phyloP scores from a whole-genome alignment of 177 flowering plant genomes.

The Vitis hybrid region DNA sequence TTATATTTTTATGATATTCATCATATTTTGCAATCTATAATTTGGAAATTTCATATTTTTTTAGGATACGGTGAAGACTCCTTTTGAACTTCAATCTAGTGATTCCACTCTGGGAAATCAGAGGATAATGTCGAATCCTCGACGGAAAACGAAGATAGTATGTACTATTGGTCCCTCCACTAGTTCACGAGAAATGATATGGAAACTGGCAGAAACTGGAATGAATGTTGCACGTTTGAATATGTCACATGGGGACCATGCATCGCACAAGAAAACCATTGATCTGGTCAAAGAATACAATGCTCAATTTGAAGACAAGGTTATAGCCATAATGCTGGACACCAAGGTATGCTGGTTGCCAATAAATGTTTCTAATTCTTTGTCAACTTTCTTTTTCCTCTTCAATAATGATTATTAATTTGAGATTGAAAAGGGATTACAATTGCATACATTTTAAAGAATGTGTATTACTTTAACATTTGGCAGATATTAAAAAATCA shows the following conservation, averaged over 20 bases:
- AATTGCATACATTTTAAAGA: too few species aligned
- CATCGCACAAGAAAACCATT: constrained; percentile 86
- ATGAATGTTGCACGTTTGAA: constrained; percentile 97
- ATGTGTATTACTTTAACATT: too few species aligned
- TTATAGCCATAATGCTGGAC: constrained; percentile 89
- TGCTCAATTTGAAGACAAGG: constrained; percentile 83
- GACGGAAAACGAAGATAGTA: constrained; percentile 85
- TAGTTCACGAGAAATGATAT: constrained; percentile 89
- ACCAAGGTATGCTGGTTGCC: constrained; percentile 65
- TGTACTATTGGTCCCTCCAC: constrained; percentile 98
- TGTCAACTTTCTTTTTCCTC: background rate
- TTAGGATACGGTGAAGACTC: constrained; percentile 28
- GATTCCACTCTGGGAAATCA: constrained; percentile 18
- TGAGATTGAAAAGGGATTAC: too few species aligned
- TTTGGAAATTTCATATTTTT: constrained; percentile 4
- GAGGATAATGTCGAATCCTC: constrained; percentile 15
- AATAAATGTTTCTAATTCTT: background rate
- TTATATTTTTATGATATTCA: too few species aligned
- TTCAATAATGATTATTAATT: background rate
- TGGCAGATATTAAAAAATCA: too few species aligned
- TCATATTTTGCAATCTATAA: background rate
- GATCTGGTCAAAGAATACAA: constrained; percentile 93
- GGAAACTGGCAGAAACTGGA: constrained; percentile 93
- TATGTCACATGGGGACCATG: constrained; percentile 99
- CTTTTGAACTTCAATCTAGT: constrained; percentile 33